These are phyloP conservation scores for Dryas integrifolia DNA, from an alignment of 331 rosid genomes.

Conservation along the genomic window DNA sequence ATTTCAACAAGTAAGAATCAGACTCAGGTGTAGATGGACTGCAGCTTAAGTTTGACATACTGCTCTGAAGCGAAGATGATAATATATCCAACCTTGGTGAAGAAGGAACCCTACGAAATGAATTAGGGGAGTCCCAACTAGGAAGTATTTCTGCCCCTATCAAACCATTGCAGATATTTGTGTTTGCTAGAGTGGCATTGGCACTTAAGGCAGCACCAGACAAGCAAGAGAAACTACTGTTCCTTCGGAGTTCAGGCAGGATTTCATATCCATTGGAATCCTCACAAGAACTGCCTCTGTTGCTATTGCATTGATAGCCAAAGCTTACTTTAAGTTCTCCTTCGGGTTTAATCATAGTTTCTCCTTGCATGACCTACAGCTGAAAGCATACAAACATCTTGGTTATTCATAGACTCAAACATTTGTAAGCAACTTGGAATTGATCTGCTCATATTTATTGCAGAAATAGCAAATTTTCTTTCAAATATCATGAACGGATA, in stretches of 20 bases:
- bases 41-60: slow-evolving; percentile 75
- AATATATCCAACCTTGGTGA: slow-evolving; percentile 75
- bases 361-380: slow-evolving; percentile 33
- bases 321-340: slow-evolving; percentile 90
- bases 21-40: slow-evolving; percentile 77
- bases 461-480: neutral
- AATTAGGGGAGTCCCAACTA: slow-evolving; percentile 89
- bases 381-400: slow-evolving; percentile 7
- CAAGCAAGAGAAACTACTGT: slow-evolving; percentile 94
- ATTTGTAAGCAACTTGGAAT: neutral
- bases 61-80: slow-evolving; percentile 77
- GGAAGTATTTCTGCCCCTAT: slow-evolving; percentile 93
- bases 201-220: slow-evolving; percentile 98
- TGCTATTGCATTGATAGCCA: slow-evolving; percentile 78
- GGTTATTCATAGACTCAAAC: neutral
- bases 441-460: neutral
- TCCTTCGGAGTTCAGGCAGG: slow-evolving; percentile 54
- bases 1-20: slow-evolving; percentile 56
- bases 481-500: neutral
- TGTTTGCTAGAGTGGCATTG: slow-evolving; percentile 89
- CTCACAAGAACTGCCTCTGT: slow-evolving; percentile 41
- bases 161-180: slow-evolving; percentile 90
- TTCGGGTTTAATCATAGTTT: slow-evolving; percentile 53
- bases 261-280: slow-evolving; percentile 33
- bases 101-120: slow-evolving; percentile 83